Evolutionary conservation across 345 rosid genomes (phyloP).

Genomic region (Heritiera littoralis): DNA sequence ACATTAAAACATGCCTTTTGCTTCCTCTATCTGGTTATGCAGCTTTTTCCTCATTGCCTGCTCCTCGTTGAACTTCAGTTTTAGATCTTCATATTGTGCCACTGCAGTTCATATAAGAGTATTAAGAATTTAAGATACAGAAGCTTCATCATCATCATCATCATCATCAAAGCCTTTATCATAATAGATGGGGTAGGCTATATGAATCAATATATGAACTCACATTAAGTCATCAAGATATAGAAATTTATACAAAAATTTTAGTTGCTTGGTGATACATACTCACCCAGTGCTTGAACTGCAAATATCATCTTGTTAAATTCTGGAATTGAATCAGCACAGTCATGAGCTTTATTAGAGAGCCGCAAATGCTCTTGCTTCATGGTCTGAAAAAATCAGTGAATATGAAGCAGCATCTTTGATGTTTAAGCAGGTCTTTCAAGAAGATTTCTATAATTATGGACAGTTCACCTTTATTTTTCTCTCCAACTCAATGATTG

Average conservation of each 20-base stretch:
- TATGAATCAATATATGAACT: too few species aligned
- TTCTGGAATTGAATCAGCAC: conserved; percentile 44
- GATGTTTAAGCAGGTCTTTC: not conserved
- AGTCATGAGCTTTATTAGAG: conserved; percentile 35
- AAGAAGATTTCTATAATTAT: not conserved
- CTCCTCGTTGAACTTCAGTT: conserved; percentile 45
- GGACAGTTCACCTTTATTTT: conserved; percentile 34
- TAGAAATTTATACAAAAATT: not conserved
- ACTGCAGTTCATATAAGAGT: conserved; percentile 26
- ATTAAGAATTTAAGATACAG: not conserved
- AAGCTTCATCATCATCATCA: too few species aligned
- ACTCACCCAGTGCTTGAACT: conserved; percentile 49
- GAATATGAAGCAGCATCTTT: not conserved
- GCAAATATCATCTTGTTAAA: conserved; percentile 43
- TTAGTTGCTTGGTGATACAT: not conserved
- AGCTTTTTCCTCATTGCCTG: conserved; percentile 50
- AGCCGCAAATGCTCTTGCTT: conserved; percentile 46
- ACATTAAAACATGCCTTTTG: conserved; percentile 39
- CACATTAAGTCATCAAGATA: not conserved
- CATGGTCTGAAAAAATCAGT: conserved; percentile 34
- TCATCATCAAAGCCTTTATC: too few species aligned
- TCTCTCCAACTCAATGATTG: conserved; percentile 29
- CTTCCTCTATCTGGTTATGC: conserved; percentile 47
- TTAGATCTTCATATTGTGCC: conserved; percentile 47
- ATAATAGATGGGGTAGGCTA: too few species aligned